phyloP scores from a whole-genome alignment of 305 asterid genomes.

The Petunia hybrid region DNA sequence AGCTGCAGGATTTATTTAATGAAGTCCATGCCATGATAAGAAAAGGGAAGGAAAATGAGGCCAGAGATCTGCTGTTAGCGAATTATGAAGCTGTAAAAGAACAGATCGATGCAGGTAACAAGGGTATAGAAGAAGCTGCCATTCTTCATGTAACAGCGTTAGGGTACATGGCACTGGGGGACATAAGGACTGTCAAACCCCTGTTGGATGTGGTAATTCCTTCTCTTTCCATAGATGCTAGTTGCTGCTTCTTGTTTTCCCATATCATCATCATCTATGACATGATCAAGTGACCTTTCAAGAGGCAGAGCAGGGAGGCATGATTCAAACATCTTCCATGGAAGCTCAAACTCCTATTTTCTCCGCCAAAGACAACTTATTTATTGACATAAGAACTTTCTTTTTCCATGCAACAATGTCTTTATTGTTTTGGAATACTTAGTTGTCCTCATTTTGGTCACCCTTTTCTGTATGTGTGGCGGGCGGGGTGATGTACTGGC shows the following conservation, averaged over 20 bases:
- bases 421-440: conserved; percentile 2
- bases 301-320: neutral
- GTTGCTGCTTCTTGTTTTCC: neutral
- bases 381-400: conserved; percentile 18
- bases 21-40: conserved; percentile 71
- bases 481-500: conserved; percentile 41
- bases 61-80: conserved; percentile 75
- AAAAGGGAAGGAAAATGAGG: conserved; percentile 74
- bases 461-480: conserved; percentile 18
- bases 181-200: conserved; percentile 55
- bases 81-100: conserved; percentile 75
- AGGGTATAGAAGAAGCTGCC: conserved; percentile 84
- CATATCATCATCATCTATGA: conserved; percentile 7
- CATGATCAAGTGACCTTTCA: conserved; percentile 7
- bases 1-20: conserved; percentile 70
- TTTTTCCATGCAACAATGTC: neutral
- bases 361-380: neutral
- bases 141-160: conserved; percentile 79
- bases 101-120: conserved; percentile 70
- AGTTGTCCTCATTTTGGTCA: conserved; percentile 25
- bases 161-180: conserved; percentile 84
- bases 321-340: conserved; percentile 4
- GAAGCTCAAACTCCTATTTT: conserved; percentile 1
- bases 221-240: conserved; percentile 34
- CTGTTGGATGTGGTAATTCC: conserved; percentile 69